phyloP scores from a whole-genome alignment of 208 protist species.

The Leishmania arabica region DNA sequence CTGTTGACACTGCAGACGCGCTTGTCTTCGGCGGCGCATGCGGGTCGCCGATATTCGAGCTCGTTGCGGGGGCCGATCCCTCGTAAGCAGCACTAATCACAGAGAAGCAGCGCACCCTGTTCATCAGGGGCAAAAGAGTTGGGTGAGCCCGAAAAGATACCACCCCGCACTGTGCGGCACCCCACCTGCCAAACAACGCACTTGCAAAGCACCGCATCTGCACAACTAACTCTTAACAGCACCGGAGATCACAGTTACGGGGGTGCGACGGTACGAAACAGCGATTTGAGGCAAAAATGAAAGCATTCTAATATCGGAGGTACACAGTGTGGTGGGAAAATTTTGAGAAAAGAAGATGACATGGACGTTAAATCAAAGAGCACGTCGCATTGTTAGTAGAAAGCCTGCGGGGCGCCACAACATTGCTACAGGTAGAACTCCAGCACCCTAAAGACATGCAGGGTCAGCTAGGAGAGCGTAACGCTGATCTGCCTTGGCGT shows the following conservation, averaged over 20 bases:
- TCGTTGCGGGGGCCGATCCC: neutral
- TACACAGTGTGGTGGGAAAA: neutral
- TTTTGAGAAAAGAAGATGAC: neutral
- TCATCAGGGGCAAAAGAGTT: neutral
- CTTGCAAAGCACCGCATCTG: conserved; percentile 21
- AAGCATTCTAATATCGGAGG: neutral
- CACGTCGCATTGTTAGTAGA: neutral
- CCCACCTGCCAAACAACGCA: conserved; percentile 9
- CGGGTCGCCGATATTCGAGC: neutral
- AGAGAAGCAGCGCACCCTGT: neutral
- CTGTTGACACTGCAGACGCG: neutral
- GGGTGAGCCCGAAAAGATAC: neutral
- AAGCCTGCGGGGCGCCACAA: neutral
- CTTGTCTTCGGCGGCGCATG: neutral
- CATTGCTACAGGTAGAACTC: neutral
- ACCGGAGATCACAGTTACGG: neutral
- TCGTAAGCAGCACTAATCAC: neutral
- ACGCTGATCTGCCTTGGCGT: neutral
- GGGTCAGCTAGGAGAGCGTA: neutral
- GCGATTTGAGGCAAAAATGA: neutral
- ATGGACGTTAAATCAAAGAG: neutral
- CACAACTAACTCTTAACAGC: neutral
- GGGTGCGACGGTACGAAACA: neutral
- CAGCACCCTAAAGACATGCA: neutral
- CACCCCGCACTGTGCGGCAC: neutral